Conservation (phyloP, 2,329 filamentous ascomycete genomes). For the Trichophyton mentagrophytes region DNA sequence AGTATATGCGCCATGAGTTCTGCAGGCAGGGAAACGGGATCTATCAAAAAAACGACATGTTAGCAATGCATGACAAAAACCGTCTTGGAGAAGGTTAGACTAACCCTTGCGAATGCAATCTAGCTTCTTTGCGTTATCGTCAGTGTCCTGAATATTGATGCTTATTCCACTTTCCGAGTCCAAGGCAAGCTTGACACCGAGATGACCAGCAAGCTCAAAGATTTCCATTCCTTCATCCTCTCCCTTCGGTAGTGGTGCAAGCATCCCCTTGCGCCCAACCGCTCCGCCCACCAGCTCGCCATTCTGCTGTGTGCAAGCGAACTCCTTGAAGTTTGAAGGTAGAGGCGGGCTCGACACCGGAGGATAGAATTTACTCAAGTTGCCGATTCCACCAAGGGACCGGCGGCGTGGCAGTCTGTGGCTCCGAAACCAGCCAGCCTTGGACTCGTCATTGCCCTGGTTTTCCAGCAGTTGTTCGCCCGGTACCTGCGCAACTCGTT, state of each 20-base stretch:
- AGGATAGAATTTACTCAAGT: conserved; percentile 20
- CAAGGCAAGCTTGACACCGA: conserved; percentile 21
- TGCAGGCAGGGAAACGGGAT: conserved; percentile 45
- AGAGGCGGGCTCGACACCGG: conserved; percentile 16
- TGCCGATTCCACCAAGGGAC: conserved; percentile 25
- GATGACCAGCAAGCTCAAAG: conserved; percentile 10
- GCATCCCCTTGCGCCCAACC: conserved; percentile 36
- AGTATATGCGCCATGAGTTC: conserved; percentile 49
- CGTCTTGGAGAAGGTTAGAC: not conserved
- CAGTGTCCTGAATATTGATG: conserved; percentile 30
- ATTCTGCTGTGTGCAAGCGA: conserved; percentile 30
- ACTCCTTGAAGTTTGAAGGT: conserved; percentile 12
- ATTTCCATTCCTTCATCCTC: conserved; percentile 17
- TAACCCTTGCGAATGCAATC: conserved; percentile 29
- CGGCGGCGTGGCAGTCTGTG: conserved; percentile 24
- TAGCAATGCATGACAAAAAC: conserved; percentile 8
- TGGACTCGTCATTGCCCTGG: conserved; percentile 14
- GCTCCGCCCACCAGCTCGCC: conserved; percentile 28
- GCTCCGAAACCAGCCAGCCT: conserved; percentile 19
- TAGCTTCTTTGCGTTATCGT: conserved; percentile 22
- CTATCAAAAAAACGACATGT: conserved; percentile 19
- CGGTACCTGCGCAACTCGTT: conserved; percentile 4
- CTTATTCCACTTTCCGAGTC: conserved; percentile 41
- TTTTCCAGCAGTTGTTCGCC: not conserved
- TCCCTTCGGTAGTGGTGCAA: conserved; percentile 19